A percentile compares a stretch with the other conserved stretches of the same genome.
Evolutionary conservation across 1,139 yeast species (phyloP).

Genomic region (Kodamaea ohmeri): DNA sequence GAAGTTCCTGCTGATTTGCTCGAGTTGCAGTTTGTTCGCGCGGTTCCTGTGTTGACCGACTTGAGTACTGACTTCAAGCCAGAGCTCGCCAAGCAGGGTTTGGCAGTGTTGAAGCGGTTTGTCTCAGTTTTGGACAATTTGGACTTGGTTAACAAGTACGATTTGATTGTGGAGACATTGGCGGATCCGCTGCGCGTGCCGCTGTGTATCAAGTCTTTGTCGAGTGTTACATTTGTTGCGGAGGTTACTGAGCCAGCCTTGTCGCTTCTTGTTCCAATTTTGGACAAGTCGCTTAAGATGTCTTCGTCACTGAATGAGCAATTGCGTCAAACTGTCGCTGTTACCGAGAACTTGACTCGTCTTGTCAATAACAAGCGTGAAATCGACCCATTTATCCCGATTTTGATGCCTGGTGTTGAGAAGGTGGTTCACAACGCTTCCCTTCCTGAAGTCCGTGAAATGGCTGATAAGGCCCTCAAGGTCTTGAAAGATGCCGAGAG

Average conservation of each 20-base stretch:
- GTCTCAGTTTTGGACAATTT: slow-evolving; percentile 86
- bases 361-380: slow-evolving; percentile 92
- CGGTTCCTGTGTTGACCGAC: slow-evolving; percentile 84
- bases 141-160: slow-evolving; percentile 85
- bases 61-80: slow-evolving; percentile 95
- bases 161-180: slow-evolving; percentile 80
- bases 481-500: slow-evolving; percentile 82
- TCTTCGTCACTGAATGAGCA: slow-evolving; percentile 93
- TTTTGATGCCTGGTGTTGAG: slow-evolving; percentile 83
- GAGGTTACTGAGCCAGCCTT: slow-evolving; percentile 97
- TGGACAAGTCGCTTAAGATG: slow-evolving; percentile 85
- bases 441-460: slow-evolving; percentile 92
- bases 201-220: slow-evolving; percentile 81
- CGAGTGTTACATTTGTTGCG: slow-evolving; percentile 95
- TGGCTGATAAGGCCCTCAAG: slow-evolving; percentile 79
- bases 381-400: slow-evolving; percentile 83
- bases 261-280: slow-evolving; percentile 85
- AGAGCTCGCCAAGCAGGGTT: slow-evolving; percentile 85
- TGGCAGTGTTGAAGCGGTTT: slow-evolving; percentile 63
- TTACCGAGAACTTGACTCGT: slow-evolving; percentile 92
- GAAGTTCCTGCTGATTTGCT: slow-evolving; percentile 83
- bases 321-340: slow-evolving; percentile 93
- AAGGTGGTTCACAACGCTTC: slow-evolving; percentile 89
- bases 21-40: slow-evolving; percentile 73
- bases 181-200: slow-evolving; percentile 89